Evolutionary conservation across 768 basidiomycete species (phyloP).

Genomic region (Auricularia heimuer): DNA sequence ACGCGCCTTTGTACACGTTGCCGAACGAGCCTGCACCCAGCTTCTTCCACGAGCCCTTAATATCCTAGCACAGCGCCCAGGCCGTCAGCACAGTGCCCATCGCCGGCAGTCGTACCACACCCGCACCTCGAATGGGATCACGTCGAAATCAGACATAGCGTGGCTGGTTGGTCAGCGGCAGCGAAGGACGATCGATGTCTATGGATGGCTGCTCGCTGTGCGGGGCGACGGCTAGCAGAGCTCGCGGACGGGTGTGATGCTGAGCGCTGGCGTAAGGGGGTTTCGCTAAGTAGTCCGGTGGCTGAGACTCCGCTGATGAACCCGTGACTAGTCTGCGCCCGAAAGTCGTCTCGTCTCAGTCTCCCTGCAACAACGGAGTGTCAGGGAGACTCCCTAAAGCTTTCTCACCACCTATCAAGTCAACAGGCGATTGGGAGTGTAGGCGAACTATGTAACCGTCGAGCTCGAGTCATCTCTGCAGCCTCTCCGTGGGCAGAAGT

Average conservation of each 20-base stretch:
- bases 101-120: background rate
- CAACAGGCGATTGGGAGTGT: too few relatives aligned
- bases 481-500: too few relatives aligned
- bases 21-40: constrained; percentile 90
- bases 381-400: too few relatives aligned
- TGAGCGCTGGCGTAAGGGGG: background rate
- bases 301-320: background rate
- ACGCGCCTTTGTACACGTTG: constrained; percentile 75
- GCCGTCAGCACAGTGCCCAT: constrained; percentile 2
- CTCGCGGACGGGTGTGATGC: background rate
- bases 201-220: background rate
- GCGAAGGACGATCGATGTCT: background rate
- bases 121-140: constrained; percentile 71
- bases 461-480: too few relatives aligned
- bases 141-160: constrained; percentile 44
- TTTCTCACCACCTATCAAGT: too few relatives aligned
- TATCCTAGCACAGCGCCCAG: constrained; percentile 43
- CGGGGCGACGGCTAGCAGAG: background rate
- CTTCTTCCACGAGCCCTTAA: constrained; percentile 81
- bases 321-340: background rate
- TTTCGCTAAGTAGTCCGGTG: background rate
- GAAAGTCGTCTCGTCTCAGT: background rate
- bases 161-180: background rate
- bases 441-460: too few relatives aligned
- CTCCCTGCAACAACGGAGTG: background rate